Base-by-base conservation (phyloP, 108 stramenopile species). In the Schizochytrium sp. region DNA sequence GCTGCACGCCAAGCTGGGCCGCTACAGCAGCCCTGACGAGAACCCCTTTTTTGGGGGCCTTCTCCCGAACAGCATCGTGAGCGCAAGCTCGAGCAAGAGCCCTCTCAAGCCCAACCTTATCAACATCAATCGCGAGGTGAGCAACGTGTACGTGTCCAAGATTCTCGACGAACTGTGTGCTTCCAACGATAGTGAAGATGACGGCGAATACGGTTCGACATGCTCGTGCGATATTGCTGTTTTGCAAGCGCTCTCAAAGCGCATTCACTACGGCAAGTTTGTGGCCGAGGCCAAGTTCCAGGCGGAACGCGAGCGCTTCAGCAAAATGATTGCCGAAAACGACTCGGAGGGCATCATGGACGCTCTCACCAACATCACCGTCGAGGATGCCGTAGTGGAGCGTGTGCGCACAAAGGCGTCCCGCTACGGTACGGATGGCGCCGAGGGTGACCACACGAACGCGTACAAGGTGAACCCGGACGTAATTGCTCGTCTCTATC, bases 11-110 rank as follows among this genome's bases (percentile, higher is more conserved):
- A 94, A 92, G 57, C 96, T 98, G 12, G 95, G 99, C 18, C 96
- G 99, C n/a, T 99, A 99, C 96, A 97, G 94, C 87, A 96, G 96
- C 6, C 98, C 98, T 5, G 99, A 99, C 91, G 99, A 99, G 93
- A 96, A 98, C 90, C 93, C 98, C 58, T 99, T 98, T 92, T 98
- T 97, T 89, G 97, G 96, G 57, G 89, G 93, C 51, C 94, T 94
- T 25, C 88, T 99, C 23, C 97, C 96, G 53, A 72, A 89, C 48
- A 93, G 95, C 5, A 87, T 93, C 25, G 45, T 83, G 19, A 47
- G 43, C 28, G 55, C 48, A 12, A 53, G 4, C 48, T 25, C 51
- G 45, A 83, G 48, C n/a, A 47, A 83, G 76, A 83, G 76, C 51
- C 76, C 76, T 8, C 76, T 83, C 76, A 83, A 83, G 76, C 91